Evolutionary conservation across 257 asterid species (phyloP), one percentile per base, ranked within the genome.

Genomic region (Penstemon eatonii): DNA sequence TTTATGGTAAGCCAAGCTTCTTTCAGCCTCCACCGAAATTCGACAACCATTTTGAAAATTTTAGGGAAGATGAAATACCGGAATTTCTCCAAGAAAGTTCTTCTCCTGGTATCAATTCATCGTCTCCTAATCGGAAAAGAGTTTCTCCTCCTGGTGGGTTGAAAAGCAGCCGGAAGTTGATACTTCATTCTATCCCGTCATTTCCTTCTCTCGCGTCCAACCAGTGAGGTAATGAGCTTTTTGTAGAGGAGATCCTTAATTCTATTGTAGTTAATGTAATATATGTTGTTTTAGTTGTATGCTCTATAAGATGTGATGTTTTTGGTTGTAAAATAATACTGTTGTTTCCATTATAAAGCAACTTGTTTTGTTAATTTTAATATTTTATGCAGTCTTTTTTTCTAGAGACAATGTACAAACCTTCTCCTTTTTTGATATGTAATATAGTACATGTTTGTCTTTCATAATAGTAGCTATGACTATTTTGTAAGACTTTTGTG

Each of bases 101-200:
- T 41, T 89, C 97, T 0, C 33, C 71, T 6, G 80, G 86, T 33
- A 67, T 91, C 25, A 89, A 91, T 74, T 58, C 82, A 10, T 76
- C 85, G 15, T 94, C 99, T 39, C 97, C 99, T 18, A 94, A 83
- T 70, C 59, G 84, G 75, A 92, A 92, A 82, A 79, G 98, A 69
- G 92, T 92, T 25, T 85, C 95, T 13, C 87, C 92, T 4, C 90
- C 92, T 56, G 69, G 8, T 0, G 71, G 85, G 44, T 54, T 85
- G 19, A 73, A 83, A 66, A 84, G 90, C 79, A 82, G 87, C 79
- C 77, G 92, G 44, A 88, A 83, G 82, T 76, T 88, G 86, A 82
- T 85, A 46, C 92, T 88, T 18, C 82, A 84, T 33, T 88, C 92
- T n/a, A 88, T 85, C 60, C 88, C 90, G 4, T 78, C 95, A 15